Evolutionary conservation across 352 stramenopile species (phyloP).

Genomic region (Phytophthora rubi): DNA sequence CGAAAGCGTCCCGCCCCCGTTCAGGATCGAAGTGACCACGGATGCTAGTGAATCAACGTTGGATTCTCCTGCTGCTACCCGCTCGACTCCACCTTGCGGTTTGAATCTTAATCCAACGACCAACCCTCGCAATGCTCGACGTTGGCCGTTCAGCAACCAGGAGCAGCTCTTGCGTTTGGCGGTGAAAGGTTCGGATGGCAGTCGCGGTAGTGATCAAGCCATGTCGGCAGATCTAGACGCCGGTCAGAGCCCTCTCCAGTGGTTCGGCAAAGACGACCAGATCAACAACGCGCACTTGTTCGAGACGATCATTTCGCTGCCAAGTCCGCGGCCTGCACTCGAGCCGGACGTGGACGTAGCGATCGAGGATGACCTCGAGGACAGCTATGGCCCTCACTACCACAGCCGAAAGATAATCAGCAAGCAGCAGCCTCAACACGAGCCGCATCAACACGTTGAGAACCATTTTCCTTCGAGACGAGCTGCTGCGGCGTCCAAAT

Average conservation of each 20-base stretch:
- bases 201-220: conserved; percentile 11
- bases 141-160: conserved; percentile 50
- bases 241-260: conserved; percentile 39
- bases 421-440: conserved; percentile 26
- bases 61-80: conserved; percentile 16
- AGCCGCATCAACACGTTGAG: conserved; percentile 17
- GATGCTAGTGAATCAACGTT: conserved; percentile 29
- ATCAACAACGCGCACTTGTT: conserved; percentile 66
- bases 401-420: conserved; percentile 11
- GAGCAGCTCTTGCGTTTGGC: conserved; percentile 36
- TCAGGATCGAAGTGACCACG: conserved; percentile 82
- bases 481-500: conserved; percentile 23
- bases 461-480: conserved; percentile 28
- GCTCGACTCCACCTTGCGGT: not conserved
- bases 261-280: conserved; percentile 63
- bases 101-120: not conserved
- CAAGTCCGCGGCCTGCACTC: conserved; percentile 29
- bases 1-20: conserved; percentile 80
- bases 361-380: conserved; percentile 32
- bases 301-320: conserved; percentile 49
- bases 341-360: conserved; percentile 28
- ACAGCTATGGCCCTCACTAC: conserved; percentile 24
- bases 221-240: conserved; percentile 15
- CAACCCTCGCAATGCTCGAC: conserved; percentile 21
- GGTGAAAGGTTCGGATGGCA: conserved; percentile 15